Evolutionary conservation across 2,329 filamentous ascomycete species (phyloP), one percentile per base, ranked within the genome.

Genomic region (Sporothrix schenckii): DNA sequence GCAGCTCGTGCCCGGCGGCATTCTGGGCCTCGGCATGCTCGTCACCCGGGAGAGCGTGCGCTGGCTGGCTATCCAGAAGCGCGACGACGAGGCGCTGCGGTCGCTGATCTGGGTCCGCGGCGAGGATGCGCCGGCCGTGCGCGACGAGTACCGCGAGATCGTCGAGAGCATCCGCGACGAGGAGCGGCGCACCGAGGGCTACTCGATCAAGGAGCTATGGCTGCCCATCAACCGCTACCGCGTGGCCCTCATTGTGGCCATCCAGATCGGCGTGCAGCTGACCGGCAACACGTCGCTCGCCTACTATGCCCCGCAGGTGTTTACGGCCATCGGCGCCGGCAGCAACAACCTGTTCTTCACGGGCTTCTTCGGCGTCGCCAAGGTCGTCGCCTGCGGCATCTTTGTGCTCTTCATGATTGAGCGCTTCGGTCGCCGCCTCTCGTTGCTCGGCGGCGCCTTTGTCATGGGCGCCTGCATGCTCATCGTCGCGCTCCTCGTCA

Each of bases 1-100:
- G 0, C 87, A 90, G 75, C 91, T 92, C 72, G 81, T 84, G 1
- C 93, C 89, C 88, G 87, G 89, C 3, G 77, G 92, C 39, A 84
- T 92, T 72, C 84, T 93, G 30, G 85, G 89, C 69, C 56, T 74
- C 52, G 91, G 91, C 70, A 87, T 93, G 81, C 72, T 90, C 39
- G 72, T 92, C 67, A 84, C 93, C 1, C 91, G 91, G 7, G 91
- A 93, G 77, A 92, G 90, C 0, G 91, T 91, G 1, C 87, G 91
- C n/a, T 93, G 83, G 78, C 81, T 90, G 21, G 88, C 92, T 79
- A 91, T 89, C 79, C 81, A 81, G 65, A 86, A 85, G 69, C 80
- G 83, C 58, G 78, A 81, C 39, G 86, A 88, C 1, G 79, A 83
- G 69, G 89, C 89, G 0, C 84, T 53, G 52, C 52, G 13, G 21